Base-by-base conservation (phyloP, 441 rosid species). In the Isatis lusitanica region DNA sequence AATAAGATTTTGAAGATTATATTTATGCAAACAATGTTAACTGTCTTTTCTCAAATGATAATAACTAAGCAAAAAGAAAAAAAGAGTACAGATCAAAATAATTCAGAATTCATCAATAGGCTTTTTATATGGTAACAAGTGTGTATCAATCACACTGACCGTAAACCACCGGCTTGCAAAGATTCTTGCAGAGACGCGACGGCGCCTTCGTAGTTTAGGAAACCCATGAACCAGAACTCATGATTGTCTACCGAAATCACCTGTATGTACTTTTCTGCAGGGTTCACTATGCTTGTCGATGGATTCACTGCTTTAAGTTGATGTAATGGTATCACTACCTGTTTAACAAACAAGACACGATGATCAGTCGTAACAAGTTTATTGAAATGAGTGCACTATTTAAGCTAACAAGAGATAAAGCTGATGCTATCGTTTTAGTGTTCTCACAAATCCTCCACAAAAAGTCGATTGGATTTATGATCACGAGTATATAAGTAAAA, bases 211-310 rank as follows among this genome's bases (percentile, higher is more conserved):
- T 87, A 92, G 83, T 89, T 85, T 65, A 89, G 71, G 79, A 92
- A 88, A 42, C 98, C 97, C 96, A 90, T 86, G 85, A 93, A 89
- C 98, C 95, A 93, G 68, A 93, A 93, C 77, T 92, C 97, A 66
- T 86, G 97, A 74, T 83, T 84, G 72, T 92, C 95, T 26, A 90
- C 80, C 0, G 98, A 89, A 57, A 83, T 83, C 36, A 90, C 87
- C 84, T 90, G 98, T 66, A 92, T 84, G 80, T 90, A 92, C 77
- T 89, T 92, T 66, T 92, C 97, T 10, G 94, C 75, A 2, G 87
- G 66, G 76, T 90, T 87, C 72, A 75, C 77, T 61, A 84, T 84
- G 85, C 94, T 90, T 30, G 91, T 39, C 31, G 98, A 92, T 61
- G 98, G 97, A 74, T 89, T 85, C 30, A 90, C 86, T 6, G 86